Percentiles rank a stretch among this genome's conserved stretches.
These are phyloP conservation scores for Ustilago tritici DNA, from an alignment of 1,284 basidiomycete species.

Conservation along the genomic window DNA sequence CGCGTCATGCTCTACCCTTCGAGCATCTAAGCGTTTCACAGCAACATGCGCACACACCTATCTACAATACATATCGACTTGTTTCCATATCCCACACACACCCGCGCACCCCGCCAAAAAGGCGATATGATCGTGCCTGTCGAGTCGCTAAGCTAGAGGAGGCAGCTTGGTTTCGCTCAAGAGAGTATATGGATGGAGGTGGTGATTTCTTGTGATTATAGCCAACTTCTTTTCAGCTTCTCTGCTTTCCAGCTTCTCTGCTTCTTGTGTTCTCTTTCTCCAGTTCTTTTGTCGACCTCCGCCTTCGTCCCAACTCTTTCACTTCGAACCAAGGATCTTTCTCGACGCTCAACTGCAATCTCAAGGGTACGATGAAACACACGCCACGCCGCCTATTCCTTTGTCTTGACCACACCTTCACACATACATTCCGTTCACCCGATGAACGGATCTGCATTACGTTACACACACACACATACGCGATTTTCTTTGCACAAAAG, in stretches of 20 bases:
- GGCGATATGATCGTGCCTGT: constrained; percentile 36
- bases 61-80: constrained; percentile 7
- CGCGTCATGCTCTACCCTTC: constrained; percentile 80
- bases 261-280: constrained; percentile 19
- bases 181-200: constrained; percentile 2
- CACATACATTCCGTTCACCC: constrained; percentile 31
- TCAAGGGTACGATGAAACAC: constrained; percentile 17
- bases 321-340: constrained; percentile 8
- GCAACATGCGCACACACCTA: background rate
- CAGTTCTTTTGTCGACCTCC: constrained; percentile 45
- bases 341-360: constrained; percentile 4
- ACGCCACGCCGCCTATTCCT: constrained; percentile 6
- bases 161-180: constrained; percentile 7
- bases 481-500: constrained; percentile 41
- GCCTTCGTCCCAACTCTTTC: background rate
- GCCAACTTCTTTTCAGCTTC: constrained; percentile 33
- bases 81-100: constrained; percentile 10
- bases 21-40: constrained; percentile 54
- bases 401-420: constrained; percentile 1
- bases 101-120: constrained; percentile 22
- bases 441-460: constrained; percentile 14
- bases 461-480: constrained; percentile 17
- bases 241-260: constrained; percentile 6
- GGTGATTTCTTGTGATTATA: constrained; percentile 44
- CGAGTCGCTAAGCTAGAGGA: constrained; percentile 12